Evolutionary conservation across 208 protist genomes (phyloP).

Genomic region (Trypanosomatidae sp.): DNA sequence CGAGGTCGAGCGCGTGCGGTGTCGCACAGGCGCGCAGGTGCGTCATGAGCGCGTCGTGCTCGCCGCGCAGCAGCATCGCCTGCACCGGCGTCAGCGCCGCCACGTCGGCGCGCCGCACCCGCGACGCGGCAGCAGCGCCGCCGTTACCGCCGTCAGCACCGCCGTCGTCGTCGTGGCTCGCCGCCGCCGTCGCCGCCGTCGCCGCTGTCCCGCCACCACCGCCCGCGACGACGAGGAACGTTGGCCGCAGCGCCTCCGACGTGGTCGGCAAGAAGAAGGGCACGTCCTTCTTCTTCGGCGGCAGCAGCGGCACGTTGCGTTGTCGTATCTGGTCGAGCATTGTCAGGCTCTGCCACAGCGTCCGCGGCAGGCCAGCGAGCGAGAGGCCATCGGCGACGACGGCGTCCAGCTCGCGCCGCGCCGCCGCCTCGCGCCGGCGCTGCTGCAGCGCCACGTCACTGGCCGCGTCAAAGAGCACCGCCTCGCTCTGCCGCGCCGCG

Average conservation of each 20-base stretch:
- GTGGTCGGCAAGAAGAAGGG: constrained; percentile 85
- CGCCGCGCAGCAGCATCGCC: constrained; percentile 28
- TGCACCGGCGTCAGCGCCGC: constrained; percentile 40
- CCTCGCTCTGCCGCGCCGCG: constrained; percentile 15
- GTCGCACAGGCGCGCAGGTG: constrained; percentile 30
- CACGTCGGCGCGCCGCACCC: constrained; percentile 15
- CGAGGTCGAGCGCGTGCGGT: constrained; percentile 58
- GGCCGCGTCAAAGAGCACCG: constrained; percentile 47
- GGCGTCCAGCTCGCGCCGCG: constrained; percentile 27
- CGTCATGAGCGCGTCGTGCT: constrained; percentile 50
- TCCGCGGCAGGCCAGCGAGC: constrained; percentile 51
- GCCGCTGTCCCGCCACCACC: not conserved
- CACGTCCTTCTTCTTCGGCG: constrained; percentile 83
- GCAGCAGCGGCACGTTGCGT: constrained; percentile 80
- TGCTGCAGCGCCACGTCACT: constrained; percentile 45
- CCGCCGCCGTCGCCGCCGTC: not conserved
- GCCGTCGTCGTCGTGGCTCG: not conserved
- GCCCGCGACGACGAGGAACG: constrained; percentile 59
- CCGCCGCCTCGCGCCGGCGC: constrained; percentile 13
- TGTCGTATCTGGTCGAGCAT: constrained; percentile 83
- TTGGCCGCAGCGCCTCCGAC: constrained; percentile 58
- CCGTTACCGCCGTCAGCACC: not conserved
- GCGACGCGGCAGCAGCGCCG: constrained; percentile 2
- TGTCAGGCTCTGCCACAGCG: constrained; percentile 70
- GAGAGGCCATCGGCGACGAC: constrained; percentile 44